A percentile compares a stretch with the other conserved stretches of the same genome.
Conservation (phyloP, 306 rosid species). For the Castanospermum australe region DNA sequence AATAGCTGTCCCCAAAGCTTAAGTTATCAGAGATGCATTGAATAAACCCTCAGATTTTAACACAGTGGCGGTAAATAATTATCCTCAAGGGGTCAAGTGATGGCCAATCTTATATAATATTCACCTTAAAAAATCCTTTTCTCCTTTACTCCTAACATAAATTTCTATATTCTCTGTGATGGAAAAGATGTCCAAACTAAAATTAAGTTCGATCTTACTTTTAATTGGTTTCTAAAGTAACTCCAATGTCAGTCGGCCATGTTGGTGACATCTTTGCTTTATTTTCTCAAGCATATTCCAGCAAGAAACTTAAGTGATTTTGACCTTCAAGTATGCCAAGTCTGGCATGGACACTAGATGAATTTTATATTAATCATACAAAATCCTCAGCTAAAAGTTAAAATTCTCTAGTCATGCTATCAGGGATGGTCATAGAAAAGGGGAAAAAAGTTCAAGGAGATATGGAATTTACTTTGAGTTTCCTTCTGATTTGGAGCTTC, state of each 20-base stretch:
- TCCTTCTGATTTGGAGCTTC: conserved; percentile 51
- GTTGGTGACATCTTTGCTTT: not conserved
- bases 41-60: not conserved
- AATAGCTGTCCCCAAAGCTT: not conserved
- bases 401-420: conserved; percentile 2
- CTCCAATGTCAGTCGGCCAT: not conserved
- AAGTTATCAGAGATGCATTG: too few relatives aligned
- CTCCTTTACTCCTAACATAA: not conserved
- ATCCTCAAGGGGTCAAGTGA: not conserved
- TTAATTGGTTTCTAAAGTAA: not conserved
- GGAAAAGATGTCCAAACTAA: not conserved
- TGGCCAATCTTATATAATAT: not conserved
- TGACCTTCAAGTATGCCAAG: not conserved
- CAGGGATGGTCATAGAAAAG: not conserved
- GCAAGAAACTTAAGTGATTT: not conserved
- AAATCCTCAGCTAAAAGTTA: not conserved
- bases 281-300: not conserved
- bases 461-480: conserved; percentile 69
- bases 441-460: not conserved
- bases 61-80: not conserved
- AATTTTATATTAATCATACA: not conserved
- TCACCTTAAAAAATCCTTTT: not conserved
- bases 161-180: not conserved
- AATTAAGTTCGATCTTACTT: not conserved
- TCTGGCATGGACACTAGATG: not conserved